Evolutionary conservation across 352 stramenopile genomes (phyloP).

Genomic region (Paralagenidium karlingii): DNA sequence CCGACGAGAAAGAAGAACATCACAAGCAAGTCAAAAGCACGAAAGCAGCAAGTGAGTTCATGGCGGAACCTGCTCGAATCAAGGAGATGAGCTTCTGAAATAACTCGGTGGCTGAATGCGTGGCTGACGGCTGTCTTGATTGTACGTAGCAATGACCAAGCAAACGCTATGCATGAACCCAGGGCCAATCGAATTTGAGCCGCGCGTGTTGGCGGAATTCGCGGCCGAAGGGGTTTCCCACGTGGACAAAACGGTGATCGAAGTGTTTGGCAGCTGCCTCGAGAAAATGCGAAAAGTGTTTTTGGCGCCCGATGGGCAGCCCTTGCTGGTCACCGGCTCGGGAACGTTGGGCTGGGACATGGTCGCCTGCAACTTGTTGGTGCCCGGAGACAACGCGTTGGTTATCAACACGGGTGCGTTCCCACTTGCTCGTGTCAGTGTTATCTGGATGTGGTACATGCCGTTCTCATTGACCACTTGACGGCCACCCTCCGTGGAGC

Average conservation of each 20-base stretch:
- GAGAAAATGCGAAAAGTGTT: constrained; percentile 75
- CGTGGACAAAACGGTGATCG: constrained; percentile 65
- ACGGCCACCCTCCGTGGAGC: too few species aligned
- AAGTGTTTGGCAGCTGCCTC: constrained; percentile 58
- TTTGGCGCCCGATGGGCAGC: constrained; percentile 51
- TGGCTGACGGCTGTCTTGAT: too few species aligned
- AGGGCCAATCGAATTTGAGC: constrained; percentile 72
- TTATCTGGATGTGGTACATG: background rate
- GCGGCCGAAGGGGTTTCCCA: constrained; percentile 63
- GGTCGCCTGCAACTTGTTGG: constrained; percentile 62
- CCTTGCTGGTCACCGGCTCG: constrained; percentile 49
- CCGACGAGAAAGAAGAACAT: too few species aligned
- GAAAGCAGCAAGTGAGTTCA: too few species aligned
- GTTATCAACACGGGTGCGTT: constrained; percentile 48
- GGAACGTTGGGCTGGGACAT: constrained; percentile 71
- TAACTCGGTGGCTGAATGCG: too few species aligned
- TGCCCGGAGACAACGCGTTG: constrained; percentile 45
- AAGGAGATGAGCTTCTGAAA: too few species aligned
- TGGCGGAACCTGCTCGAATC: too few species aligned
- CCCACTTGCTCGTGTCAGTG: background rate
- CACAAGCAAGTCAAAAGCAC: too few species aligned
- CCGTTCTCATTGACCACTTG: too few species aligned
- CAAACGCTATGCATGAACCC: constrained; percentile 70
- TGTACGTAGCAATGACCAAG: constrained; percentile 72
- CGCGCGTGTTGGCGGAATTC: constrained; percentile 55